Evolutionary conservation across 2,329 filamentous ascomycete genomes (phyloP), one percentile per base, ranked within the genome.

Genomic region (Stachybotrys chlorohalonatus): DNA sequence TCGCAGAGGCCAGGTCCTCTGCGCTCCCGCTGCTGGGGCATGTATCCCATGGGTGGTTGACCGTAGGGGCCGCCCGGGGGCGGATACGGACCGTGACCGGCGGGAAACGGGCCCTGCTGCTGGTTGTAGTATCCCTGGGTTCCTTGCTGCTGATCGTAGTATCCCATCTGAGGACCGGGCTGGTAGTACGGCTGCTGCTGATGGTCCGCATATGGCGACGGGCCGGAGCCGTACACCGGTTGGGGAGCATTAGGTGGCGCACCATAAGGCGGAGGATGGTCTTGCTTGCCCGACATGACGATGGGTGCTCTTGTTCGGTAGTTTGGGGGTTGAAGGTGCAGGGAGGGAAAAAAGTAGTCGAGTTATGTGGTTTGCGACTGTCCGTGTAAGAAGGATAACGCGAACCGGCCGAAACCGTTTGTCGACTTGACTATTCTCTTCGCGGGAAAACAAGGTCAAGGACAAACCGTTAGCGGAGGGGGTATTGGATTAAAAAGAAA

Each of bases 251-350:
- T 64, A 42, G 69, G 68, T 30, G 66, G 64, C 53, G 64, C 67
- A 57, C 68, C 68, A 66, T 81, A 80, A 48, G 76, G 73, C 31
- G 78, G 78, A 53, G 79, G 79, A 39, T 75, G 68, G 53, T 79
- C 75, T 66, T 70, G 62, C 64, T 80, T 78, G 61, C 69, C 64
- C 54, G 74, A 69, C 75, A 78, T 79, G 45, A 32, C 59, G 59
- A 31, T 56, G 42, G 24, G 31, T 42, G 13, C 30, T 42, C 13
- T 13, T 42, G 3, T 2, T 42, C 9, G 8, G 9, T 42, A 9
- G 8, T 42, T 42, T 42, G 8, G 9, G 36, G 36, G 36, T 42
- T 42, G 9, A 42, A 13, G 36, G 36, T 42, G 8, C 2, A 13
- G 36, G 13, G 8, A 9, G 36, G 36, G 36, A 5, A 42, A 24